Evolutionary conservation across 2,329 filamentous ascomycete genomes (phyloP).

Genomic region (Pseudopyricularia cyperi): DNA sequence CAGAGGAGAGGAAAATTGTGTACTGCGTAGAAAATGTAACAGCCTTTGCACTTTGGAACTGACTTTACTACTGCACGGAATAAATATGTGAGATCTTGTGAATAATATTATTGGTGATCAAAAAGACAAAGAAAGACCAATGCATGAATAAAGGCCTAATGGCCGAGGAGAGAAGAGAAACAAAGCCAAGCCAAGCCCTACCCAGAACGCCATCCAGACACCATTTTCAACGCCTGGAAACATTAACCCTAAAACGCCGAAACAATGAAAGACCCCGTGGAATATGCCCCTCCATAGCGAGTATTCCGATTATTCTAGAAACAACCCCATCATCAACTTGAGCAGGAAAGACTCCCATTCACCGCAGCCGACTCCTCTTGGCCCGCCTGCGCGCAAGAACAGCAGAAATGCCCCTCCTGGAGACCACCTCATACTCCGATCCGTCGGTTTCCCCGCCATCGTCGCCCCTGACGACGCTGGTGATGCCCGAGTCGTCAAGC

Average conservation of each 20-base stretch:
- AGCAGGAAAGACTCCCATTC: too few species aligned
- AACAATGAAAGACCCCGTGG: neutral
- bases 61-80: too few species aligned
- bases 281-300: neutral
- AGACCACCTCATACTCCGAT: neutral
- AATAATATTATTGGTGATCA: neutral
- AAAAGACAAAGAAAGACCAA: neutral
- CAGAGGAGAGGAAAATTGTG: too few species aligned
- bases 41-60: too few species aligned
- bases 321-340: too few species aligned
- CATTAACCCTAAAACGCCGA: neutral
- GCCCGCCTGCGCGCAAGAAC: neutral
- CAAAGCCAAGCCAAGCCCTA: neutral
- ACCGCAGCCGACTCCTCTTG: neutral
- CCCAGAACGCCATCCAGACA: neutral
- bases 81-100: neutral
- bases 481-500: neutral
- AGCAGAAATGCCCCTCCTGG: neutral
- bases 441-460: neutral
- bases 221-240: neutral
- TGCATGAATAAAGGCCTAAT: too few species aligned
- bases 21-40: too few species aligned
- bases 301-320: neutral
- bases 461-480: neutral
- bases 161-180: neutral